Evolutionary conservation across 2,329 filamentous ascomycete species (phyloP).

Genomic region (Trichoderma afroharzianum): DNA sequence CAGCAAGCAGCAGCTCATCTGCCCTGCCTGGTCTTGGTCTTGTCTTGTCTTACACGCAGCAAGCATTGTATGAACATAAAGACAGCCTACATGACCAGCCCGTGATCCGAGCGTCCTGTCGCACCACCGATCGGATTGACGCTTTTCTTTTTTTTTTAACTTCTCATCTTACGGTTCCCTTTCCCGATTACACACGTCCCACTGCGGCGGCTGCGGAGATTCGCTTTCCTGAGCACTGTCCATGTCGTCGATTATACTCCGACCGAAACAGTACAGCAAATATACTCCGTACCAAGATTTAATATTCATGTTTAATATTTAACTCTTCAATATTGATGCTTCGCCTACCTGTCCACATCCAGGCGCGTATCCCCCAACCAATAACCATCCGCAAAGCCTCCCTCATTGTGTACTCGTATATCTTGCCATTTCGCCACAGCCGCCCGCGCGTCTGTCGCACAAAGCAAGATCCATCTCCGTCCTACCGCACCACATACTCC

Average conservation of each 20-base stretch:
- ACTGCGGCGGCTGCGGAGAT: conserved; percentile 18
- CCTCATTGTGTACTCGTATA: background rate
- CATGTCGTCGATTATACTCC: background rate
- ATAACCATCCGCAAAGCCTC: background rate
- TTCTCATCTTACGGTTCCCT: background rate
- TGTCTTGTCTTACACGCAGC: background rate
- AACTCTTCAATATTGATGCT: background rate
- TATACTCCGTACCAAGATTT: background rate
- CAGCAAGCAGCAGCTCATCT: background rate
- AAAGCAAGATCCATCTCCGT: background rate
- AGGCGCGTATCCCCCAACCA: conserved; percentile 6
- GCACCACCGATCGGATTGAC: background rate
- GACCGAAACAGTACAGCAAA: background rate
- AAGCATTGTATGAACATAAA: background rate
- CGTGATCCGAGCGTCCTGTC: conserved; percentile 8
- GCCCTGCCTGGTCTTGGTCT: background rate
- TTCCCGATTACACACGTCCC: background rate
- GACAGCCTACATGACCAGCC: background rate
- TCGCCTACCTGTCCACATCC: background rate
- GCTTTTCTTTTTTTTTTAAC: background rate
- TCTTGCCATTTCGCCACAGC: background rate
- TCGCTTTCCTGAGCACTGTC: background rate
- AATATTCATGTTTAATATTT: background rate
- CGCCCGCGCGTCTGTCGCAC: background rate
- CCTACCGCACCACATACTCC: background rate